Percentiles rank a stretch among this genome's conserved stretches.
phyloP scores from a whole-genome alignment of 768 basidiomycete genomes.

The Leccinum imitatum region DNA sequence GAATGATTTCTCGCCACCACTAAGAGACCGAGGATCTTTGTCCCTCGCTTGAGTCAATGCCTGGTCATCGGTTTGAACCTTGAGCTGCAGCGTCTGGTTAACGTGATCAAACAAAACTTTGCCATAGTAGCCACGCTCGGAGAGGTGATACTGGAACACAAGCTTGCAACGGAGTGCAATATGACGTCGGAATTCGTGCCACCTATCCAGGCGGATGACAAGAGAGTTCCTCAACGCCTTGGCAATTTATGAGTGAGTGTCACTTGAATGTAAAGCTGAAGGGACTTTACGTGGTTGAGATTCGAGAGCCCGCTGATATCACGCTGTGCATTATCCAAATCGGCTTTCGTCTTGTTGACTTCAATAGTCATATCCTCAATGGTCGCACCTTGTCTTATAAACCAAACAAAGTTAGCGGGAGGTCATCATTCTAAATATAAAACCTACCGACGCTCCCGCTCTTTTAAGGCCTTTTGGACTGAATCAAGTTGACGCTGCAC shows the following conservation, averaged over 20 bases:
- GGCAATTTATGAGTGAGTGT: slow-evolving; percentile 10
- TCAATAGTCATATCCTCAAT: slow-evolving; percentile 76
- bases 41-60: slow-evolving; percentile 63
- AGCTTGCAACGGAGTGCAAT: slow-evolving; percentile 87
- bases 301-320: slow-evolving; percentile 62
- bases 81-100: slow-evolving; percentile 59
- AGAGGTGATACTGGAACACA: slow-evolving; percentile 79
- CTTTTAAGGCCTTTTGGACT: slow-evolving; percentile 60
- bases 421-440: neutral
- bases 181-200: slow-evolving; percentile 86
- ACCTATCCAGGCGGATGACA: slow-evolving; percentile 61
- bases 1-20: slow-evolving; percentile 96
- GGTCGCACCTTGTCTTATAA: slow-evolving; percentile 64
- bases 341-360: slow-evolving; percentile 61
- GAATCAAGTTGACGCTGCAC: slow-evolving; percentile 64
- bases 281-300: slow-evolving; percentile 60
- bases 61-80: slow-evolving; percentile 84
- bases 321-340: slow-evolving; percentile 55
- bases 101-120: slow-evolving; percentile 86
- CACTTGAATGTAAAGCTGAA: neutral
- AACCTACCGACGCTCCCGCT: slow-evolving; percentile 61
- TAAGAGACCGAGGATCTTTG: slow-evolving; percentile 83
- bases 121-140: slow-evolving; percentile 85
- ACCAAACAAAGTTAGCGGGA: slow-evolving; percentile 4
- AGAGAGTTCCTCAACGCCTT: slow-evolving; percentile 72